Evolutionary conservation across 805 yeast genomes (phyloP).

Genomic region (Naumovozyma dairenensis): DNA sequence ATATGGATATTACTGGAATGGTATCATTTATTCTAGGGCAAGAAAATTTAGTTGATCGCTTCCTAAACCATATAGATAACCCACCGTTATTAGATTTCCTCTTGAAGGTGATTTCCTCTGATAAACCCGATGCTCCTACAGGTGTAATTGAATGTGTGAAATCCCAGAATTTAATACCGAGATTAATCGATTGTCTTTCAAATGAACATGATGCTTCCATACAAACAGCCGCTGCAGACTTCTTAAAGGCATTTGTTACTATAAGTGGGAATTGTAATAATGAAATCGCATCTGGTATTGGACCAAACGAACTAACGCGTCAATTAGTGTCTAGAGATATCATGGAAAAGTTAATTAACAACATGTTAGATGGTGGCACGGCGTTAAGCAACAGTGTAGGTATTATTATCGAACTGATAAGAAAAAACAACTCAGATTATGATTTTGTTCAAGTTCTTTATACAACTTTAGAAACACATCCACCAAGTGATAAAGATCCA

Average conservation of each 20-base stretch:
- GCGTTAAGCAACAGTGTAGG: constrained; percentile 93
- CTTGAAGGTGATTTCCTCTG: constrained; percentile 82
- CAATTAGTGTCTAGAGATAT: constrained; percentile 73
- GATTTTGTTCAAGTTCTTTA: constrained; percentile 80
- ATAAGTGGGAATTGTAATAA: constrained; percentile 88
- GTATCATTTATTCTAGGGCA: constrained; percentile 58
- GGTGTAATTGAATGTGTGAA: constrained; percentile 74
- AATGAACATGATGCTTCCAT: constrained; percentile 59
- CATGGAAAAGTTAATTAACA: constrained; percentile 54
- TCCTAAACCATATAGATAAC: constrained; percentile 77
- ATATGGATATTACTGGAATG: constrained; percentile 79
- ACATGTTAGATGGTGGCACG: constrained; percentile 76
- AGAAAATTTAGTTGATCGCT: constrained; percentile 62
- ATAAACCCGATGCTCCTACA: constrained; percentile 80
- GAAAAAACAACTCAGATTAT: constrained; percentile 94
- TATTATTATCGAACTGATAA: constrained; percentile 82
- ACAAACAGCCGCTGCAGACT: constrained; percentile 93
- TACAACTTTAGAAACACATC: constrained; percentile 77
- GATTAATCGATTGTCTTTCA: constrained; percentile 58
- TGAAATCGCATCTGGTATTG: constrained; percentile 80
- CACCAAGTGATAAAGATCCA: constrained; percentile 89
- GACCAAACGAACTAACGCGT: constrained; percentile 90
- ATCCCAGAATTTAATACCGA: constrained; percentile 62
- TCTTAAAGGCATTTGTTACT: constrained; percentile 85
- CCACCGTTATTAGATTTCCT: constrained; percentile 93